Base-by-base conservation (phyloP, 106 monocot species). In the Dendrobium officinale region DNA sequence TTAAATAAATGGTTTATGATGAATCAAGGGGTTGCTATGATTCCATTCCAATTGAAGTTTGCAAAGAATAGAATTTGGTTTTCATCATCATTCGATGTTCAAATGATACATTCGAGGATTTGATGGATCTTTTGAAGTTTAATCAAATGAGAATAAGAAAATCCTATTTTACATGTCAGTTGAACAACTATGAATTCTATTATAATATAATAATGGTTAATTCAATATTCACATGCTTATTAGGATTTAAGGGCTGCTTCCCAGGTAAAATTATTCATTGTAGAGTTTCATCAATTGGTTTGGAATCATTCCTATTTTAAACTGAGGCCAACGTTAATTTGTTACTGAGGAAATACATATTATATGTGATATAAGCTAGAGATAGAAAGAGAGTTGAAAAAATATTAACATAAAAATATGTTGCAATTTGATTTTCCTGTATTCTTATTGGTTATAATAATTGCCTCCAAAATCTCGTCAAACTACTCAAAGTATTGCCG, bases 401-500 rank as follows among this genome's bases (percentile, higher is more conserved):
- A 9, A 48, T 44, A 6, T 4, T 42, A 22, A 47, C 93, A 83
- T 80, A 96, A 93, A 75, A 96, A 96, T 56, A 93, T 93, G 42
- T 96, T 93, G 80, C 96, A 93, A 55, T 93, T 97, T 70, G 96
- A 96, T 55, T 90, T 77, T 55, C 93, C 89, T 17, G 96, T 93
- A 79, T 74, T 83, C 82, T 86, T 91, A 80, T 96, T 93, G 18
- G 93, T 87, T 78, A 96, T 96, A 80, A 96, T 81, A 75, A 96
- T 93, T 42, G 93, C 93, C 79, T 96, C 96, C n/a, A 96, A 82
- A 31, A 96, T 96, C 20, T 96, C 93, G 3, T 93, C 96, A 45
- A 89, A 96, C 85, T 85, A 89, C 78, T 91, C 86, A 70, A 94
- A 97, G 77, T 97, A 86, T 3, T 85, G 66, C 40, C 84, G 86